phyloP scores from a whole-genome alignment of 2,329 filamentous ascomycete species.

The Paracorniculantispora psalliotae region DNA sequence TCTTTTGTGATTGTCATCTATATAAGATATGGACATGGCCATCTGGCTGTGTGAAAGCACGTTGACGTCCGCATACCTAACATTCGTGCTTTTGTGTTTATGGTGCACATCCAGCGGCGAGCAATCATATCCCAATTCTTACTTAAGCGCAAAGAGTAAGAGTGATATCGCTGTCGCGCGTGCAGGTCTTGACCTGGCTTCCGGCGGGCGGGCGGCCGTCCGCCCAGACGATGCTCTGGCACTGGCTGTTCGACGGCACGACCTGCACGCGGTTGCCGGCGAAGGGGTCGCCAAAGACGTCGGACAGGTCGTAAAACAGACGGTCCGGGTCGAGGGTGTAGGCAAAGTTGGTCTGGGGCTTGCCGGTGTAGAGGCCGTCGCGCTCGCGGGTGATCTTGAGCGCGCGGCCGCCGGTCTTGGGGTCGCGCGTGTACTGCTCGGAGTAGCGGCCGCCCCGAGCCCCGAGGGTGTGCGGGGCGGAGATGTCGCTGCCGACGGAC shows the following conservation, averaged over 20 bases:
- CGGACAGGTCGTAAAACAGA: constrained; percentile 37
- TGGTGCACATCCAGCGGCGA: background rate
- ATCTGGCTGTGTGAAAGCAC: background rate
- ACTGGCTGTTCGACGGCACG: constrained; percentile 25
- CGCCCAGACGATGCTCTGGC: constrained; percentile 32
- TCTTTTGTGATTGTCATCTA: background rate
- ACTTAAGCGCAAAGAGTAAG: constrained; percentile 31
- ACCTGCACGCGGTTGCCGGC: constrained; percentile 28
- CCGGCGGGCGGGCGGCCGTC: constrained; percentile 31
- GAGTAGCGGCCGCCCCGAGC: constrained; percentile 22
- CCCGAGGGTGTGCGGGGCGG: constrained; percentile 22
- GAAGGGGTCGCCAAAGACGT: constrained; percentile 37
- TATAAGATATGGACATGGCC: background rate
- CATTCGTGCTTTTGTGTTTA: no score
- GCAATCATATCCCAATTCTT: background rate
- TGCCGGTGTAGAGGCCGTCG: constrained; percentile 35
- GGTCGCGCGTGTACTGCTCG: constrained; percentile 31
- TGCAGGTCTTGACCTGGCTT: constrained; percentile 35
- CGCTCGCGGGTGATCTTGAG: constrained; percentile 32
- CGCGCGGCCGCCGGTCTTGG: constrained; percentile 32
- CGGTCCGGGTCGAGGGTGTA: constrained; percentile 31
- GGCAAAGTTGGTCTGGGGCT: constrained; percentile 36
- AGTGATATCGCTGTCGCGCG: constrained; percentile 26
- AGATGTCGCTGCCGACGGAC: constrained; percentile 32
- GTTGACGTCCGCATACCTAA: no score